These are phyloP conservation scores for Collybiopsis confluens DNA, from an alignment of 768 basidiomycete species.

Conservation along the genomic window DNA sequence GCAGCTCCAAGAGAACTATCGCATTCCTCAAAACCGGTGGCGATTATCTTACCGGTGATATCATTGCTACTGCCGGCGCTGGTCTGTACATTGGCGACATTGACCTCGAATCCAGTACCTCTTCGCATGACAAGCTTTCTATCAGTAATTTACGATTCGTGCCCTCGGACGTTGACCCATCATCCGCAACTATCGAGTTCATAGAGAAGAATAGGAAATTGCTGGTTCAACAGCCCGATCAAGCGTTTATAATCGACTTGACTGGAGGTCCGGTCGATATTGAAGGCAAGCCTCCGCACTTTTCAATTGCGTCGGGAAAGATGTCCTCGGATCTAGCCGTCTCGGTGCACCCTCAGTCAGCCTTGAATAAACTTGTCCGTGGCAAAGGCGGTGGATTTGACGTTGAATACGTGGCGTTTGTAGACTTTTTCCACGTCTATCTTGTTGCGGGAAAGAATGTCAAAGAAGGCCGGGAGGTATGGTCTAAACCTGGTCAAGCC, in stretches of 20 bases:
- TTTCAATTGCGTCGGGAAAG: conserved; percentile 47
- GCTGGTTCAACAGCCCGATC: conserved; percentile 53
- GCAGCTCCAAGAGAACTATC: conserved; percentile 38
- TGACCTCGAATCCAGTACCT: conserved; percentile 36
- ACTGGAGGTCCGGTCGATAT: conserved; percentile 36
- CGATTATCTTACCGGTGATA: conserved; percentile 53
- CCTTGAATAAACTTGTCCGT: not conserved
- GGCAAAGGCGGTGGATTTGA: conserved; percentile 13
- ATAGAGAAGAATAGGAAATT: conserved; percentile 48
- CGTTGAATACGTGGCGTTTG: conserved; percentile 50
- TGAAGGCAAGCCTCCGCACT: conserved; percentile 42
- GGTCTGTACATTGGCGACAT: conserved; percentile 67
- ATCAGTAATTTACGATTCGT: conserved; percentile 49
- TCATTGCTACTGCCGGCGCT: conserved; percentile 58
- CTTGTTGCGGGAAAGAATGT: conserved; percentile 39
- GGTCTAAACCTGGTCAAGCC: conserved; percentile 69
- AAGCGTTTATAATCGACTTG: conserved; percentile 50
- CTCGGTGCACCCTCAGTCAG: conserved; percentile 21
- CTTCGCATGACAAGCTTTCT: conserved; percentile 25
- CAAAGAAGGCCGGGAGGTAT: conserved; percentile 42
- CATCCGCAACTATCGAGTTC: conserved; percentile 50
- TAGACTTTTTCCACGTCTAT: conserved; percentile 69
- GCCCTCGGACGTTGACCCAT: conserved; percentile 44
- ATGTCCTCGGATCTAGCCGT: conserved; percentile 57
- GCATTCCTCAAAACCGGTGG: conserved; percentile 65